phyloP scores from a whole-genome alignment of 805 yeast genomes.

The Kuraishia hungarica region DNA sequence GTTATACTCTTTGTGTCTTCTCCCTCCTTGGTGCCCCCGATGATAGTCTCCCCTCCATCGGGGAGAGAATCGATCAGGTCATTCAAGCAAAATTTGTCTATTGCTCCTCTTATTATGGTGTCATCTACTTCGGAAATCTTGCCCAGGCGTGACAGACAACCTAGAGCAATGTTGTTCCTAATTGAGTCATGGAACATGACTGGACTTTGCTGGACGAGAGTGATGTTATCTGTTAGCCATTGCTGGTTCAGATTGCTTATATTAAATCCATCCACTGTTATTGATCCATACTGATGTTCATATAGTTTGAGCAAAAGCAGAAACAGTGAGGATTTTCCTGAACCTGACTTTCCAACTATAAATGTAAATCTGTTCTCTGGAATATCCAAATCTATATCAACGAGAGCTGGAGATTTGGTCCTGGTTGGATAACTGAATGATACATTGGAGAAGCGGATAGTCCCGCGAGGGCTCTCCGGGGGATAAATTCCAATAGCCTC shows the following conservation, averaged over 20 bases:
- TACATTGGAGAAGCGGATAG: constrained; percentile 46
- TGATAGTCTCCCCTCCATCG: constrained; percentile 42
- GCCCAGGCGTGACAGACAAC: constrained; percentile 22
- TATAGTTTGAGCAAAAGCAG: constrained; percentile 58
- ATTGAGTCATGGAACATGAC: constrained; percentile 58
- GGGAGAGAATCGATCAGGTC: constrained; percentile 41
- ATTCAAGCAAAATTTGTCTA: constrained; percentile 42
- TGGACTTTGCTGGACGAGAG: constrained; percentile 68
- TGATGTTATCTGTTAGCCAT: constrained; percentile 57
- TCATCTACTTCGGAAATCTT: constrained; percentile 13
- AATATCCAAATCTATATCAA: constrained; percentile 36
- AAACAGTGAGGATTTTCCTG: constrained; percentile 84
- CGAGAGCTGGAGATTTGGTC: constrained; percentile 35
- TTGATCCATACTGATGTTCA: constrained; percentile 38
- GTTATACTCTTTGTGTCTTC: constrained; percentile 23
- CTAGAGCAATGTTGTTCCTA: constrained; percentile 53
- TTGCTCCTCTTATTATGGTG: constrained; percentile 30
- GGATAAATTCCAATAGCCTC: constrained; percentile 7
- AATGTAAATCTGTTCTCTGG: constrained; percentile 41
- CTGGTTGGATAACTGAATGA: constrained; percentile 59
- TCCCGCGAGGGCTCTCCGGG: constrained; percentile 31
- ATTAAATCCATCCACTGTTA: constrained; percentile 47
- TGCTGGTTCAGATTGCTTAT: constrained; percentile 30
- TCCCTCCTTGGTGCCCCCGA: constrained; percentile 26
- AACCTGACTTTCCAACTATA: constrained; percentile 83